Percentiles rank a stretch among this genome's conserved stretches.
These are phyloP conservation scores for Naganishia liquefaciens DNA, from an alignment of 1,284 basidiomycete species.

Conservation along the genomic window DNA sequence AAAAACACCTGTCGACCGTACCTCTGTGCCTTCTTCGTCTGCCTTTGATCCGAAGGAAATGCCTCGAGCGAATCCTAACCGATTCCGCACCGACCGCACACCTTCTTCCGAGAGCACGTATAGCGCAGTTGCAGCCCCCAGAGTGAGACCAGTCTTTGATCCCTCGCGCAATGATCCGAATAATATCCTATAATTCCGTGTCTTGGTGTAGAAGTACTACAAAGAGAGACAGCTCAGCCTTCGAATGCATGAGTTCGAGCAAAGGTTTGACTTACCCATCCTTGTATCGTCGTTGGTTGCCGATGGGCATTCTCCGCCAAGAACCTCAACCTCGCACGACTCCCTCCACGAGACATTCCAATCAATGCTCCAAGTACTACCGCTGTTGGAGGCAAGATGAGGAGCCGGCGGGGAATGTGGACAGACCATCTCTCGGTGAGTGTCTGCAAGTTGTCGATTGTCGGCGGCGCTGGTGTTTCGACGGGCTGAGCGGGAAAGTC, in stretches of 20 bases:
- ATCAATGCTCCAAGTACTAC: slow-evolving; percentile 47
- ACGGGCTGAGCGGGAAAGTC: slow-evolving; percentile 2
- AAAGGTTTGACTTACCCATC: slow-evolving; percentile 45
- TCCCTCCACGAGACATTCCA: slow-evolving; percentile 48
- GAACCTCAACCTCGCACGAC: slow-evolving; percentile 47
- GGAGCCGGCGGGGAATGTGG: slow-evolving; percentile 43
- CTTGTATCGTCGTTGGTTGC: slow-evolving; percentile 50
- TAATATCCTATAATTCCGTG: slow-evolving; percentile 52
- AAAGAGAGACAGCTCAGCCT: not conserved
- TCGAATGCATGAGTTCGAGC: not conserved
- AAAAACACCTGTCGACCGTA: not conserved
- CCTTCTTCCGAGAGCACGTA: slow-evolving; percentile 49
- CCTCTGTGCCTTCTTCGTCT: slow-evolving; percentile 38
- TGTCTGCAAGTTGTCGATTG: not conserved
- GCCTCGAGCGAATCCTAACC: slow-evolving; percentile 27
- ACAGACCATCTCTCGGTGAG: slow-evolving; percentile 28
- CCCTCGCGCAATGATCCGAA: slow-evolving; percentile 44
- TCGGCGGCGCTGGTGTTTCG: not conserved
- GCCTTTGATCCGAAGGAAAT: slow-evolving; percentile 30
- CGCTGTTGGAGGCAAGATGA: slow-evolving; percentile 46
- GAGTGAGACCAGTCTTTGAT: slow-evolving; percentile 41
- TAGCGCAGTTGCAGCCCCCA: slow-evolving; percentile 42
- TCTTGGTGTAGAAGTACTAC: slow-evolving; percentile 55
- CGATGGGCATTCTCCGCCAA: slow-evolving; percentile 54
- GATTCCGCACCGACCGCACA: slow-evolving; percentile 36